Evolutionary conservation across 306 rosid species (phyloP).

Genomic region (Biancaea sappan): DNA sequence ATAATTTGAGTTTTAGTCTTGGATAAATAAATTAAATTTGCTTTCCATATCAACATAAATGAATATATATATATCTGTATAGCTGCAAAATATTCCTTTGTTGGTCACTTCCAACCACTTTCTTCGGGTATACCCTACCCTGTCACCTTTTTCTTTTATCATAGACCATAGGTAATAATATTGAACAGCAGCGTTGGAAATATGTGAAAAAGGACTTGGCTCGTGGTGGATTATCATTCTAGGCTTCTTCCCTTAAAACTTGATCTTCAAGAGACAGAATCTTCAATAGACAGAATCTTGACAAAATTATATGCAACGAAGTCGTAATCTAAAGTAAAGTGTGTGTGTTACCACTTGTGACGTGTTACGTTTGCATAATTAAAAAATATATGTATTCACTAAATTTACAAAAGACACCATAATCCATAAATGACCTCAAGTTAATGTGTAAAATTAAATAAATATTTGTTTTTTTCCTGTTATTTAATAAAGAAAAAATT

Average conservation of each 20-base stretch:
- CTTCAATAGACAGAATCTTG: not conserved
- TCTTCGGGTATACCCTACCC: conserved; percentile 1
- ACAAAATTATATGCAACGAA: not conserved
- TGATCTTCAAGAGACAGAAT: not conserved
- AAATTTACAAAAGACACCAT: too few species aligned
- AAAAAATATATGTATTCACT: too few species aligned
- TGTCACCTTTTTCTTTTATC: not conserved
- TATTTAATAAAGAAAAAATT: too few species aligned
- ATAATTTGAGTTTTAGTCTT: not conserved
- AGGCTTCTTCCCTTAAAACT: not conserved
- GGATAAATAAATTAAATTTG: not conserved
- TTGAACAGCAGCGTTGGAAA: not conserved
- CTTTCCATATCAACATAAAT: not conserved
- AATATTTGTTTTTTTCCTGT: too few species aligned
- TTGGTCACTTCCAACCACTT: not conserved
- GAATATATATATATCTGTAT: not conserved
- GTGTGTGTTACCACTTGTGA: too few species aligned
- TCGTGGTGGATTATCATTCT: not conserved
- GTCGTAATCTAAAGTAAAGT: not conserved
- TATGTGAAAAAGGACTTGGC: not conserved
- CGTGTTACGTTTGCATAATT: too few species aligned
- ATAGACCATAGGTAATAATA: not conserved
- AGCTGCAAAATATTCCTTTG: not conserved
- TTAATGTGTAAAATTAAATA: too few species aligned
- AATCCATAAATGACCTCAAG: too few species aligned